Evolutionary conservation across 306 rosid species (phyloP), one percentile per base, ranked within the genome.

Genomic region (Hippophae gyantsensis): DNA sequence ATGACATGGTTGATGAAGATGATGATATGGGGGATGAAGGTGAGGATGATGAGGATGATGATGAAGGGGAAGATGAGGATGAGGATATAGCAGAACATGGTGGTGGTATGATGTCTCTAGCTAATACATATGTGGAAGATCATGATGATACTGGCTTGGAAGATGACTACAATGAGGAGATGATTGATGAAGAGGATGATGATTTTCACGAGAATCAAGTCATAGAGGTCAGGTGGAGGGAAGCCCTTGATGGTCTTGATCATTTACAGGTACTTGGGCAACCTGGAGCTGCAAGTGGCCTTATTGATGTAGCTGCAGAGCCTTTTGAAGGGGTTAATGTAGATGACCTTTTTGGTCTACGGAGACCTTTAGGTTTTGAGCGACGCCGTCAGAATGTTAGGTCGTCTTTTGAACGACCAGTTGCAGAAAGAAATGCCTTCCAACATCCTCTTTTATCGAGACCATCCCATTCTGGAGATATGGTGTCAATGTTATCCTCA

Each of bases 251-350:
- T 80, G 99, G 96, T 51, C 82, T 92, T 65, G 99, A 88, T 80
- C 93, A 85, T 82, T 79, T 88, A 70, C 96, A 87, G 72, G 90
- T 85, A 64, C 93, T 88, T 78, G 95, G 90, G 66, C 98, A 92
- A 63, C 86, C 95, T 61, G 93, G 96, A 63, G 66, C 78, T 59
- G 66, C 82, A 51, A 72, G 89, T 73, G 89, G 95, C 62, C 86
- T 92, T 9, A 81, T 92, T 66, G 99, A 92, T 80, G 87, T 83
- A 71, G 73, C 95, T 18, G 89, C 95, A 23, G 99, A 92, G 63
- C 99, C 99, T 76, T 92, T 92, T 54, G 96, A 92, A 75, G 99
- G 99, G 61, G 95, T 88, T 70, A 92, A 92, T 68, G 93, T 92
- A 57, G 96, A 92, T 71, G 99, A 92, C 65, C 92, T 92, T 61